A percentile compares a stretch with the other conserved stretches of the same genome.
Conservation (phyloP, 192 early-diverging fungal species). For the Radiomyces spectabilis region DNA sequence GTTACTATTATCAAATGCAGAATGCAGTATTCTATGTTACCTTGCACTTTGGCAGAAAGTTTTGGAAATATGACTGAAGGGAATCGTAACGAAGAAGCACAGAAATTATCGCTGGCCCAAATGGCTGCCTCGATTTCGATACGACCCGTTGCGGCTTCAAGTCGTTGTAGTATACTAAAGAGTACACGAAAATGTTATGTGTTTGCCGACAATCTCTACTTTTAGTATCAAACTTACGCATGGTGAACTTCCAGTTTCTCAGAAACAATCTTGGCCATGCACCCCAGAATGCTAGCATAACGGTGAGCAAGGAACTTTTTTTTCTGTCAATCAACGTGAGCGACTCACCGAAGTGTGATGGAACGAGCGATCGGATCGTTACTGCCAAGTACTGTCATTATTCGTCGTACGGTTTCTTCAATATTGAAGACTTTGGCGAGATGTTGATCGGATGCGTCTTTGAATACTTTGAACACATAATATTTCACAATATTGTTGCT, state of each 20-base stretch:
- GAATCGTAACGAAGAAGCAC: slow-evolving; percentile 34
- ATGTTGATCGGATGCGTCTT: slow-evolving; percentile 27
- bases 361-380: slow-evolving; percentile 40
- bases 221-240: slow-evolving; percentile 21
- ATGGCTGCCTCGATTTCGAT: slow-evolving; percentile 39
- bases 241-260: slow-evolving; percentile 40
- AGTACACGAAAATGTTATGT: neutral
- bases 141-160: slow-evolving; percentile 32
- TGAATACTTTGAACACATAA: slow-evolving; percentile 38
- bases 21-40: neutral
- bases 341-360: slow-evolving; percentile 35
- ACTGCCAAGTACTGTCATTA: slow-evolving; percentile 30
- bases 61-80: slow-evolving; percentile 34
- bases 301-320: neutral
- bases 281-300: slow-evolving; percentile 31
- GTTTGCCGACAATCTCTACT: no score
- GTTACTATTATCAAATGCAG: neutral
- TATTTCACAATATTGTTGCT: slow-evolving; percentile 39
- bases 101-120: slow-evolving; percentile 38
- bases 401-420: slow-evolving; percentile 35
- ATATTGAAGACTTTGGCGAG: slow-evolving; percentile 36
- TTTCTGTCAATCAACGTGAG: neutral
- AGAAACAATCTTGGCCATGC: slow-evolving; percentile 33
- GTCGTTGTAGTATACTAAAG: slow-evolving; percentile 30
- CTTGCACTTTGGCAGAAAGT: slow-evolving; percentile 12